A percentile compares a stretch with the other conserved stretches of the same genome.
Evolutionary conservation across 768 basidiomycete species (phyloP).

Genomic region (Porphyrellus cyaneotinctus): DNA sequence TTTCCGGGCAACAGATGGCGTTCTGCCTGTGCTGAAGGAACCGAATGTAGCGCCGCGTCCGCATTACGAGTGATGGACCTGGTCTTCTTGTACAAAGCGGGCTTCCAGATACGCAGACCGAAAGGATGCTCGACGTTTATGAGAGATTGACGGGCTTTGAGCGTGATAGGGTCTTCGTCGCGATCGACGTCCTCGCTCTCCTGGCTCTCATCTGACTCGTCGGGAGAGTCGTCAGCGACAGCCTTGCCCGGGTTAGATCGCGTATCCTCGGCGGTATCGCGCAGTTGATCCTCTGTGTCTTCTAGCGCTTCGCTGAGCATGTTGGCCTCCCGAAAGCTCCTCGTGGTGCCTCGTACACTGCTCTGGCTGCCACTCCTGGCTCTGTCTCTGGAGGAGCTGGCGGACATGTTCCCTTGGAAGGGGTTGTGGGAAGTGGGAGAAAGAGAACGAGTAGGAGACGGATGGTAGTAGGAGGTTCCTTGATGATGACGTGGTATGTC

Average conservation of each 20-base stretch:
- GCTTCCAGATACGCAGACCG: constrained; percentile 99
- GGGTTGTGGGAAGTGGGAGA: constrained; percentile 48
- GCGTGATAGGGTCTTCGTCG: constrained; percentile 84
- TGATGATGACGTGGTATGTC: constrained; percentile 58
- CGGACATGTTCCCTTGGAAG: constrained; percentile 48
- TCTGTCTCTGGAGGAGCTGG: constrained; percentile 45
- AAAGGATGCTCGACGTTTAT: constrained; percentile 99
- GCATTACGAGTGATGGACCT: constrained; percentile 95
- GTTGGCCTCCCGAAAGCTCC: constrained; percentile 41
- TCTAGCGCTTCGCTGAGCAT: constrained; percentile 53
- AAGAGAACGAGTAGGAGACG: constrained; percentile 35
- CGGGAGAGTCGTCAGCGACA: constrained; percentile 37
- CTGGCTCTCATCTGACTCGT: constrained; percentile 37
- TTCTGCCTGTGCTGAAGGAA: constrained; percentile 90
- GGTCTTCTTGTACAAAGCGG: constrained; percentile 96
- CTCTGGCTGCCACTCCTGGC: constrained; percentile 60
- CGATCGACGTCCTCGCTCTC: constrained; percentile 29
- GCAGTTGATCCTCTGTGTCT: constrained; percentile 34
- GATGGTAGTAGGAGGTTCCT: constrained; percentile 67
- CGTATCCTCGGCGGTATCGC: constrained; percentile 30
- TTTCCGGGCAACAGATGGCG: constrained; percentile 92
- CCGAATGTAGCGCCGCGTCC: constrained; percentile 87
- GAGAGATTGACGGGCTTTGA: constrained; percentile 94
- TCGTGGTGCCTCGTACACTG: constrained; percentile 49
- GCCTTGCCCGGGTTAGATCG: constrained; percentile 37